These are phyloP conservation scores for Fusarium irregulare DNA, from an alignment of 2,329 filamentous ascomycete genomes.

Conservation along the genomic window DNA sequence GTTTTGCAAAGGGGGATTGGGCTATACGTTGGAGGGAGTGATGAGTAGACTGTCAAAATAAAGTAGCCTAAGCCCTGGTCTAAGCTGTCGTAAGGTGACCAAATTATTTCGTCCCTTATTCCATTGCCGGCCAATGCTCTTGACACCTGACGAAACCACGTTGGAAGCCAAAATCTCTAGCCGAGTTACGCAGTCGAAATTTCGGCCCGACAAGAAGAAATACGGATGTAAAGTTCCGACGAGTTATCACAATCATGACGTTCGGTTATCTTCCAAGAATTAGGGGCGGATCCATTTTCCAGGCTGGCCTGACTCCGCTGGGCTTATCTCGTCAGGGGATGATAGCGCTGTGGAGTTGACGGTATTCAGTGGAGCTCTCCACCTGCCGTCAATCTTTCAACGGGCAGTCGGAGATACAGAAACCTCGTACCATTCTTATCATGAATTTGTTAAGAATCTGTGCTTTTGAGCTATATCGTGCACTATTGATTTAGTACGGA, in stretches of 20 bases:
- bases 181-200: background rate
- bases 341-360: background rate
- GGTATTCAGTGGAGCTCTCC: background rate
- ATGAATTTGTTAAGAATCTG: background rate
- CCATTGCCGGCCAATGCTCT: background rate
- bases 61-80: rapidly evolving
- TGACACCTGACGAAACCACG: background rate
- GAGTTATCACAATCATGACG: background rate
- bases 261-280: background rate
- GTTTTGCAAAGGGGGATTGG: conserved; percentile 72
- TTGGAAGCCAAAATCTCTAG: background rate
- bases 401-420: background rate
- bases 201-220: conserved; percentile 10
- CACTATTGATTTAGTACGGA: background rate
- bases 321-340: background rate
- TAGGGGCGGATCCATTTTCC: background rate
- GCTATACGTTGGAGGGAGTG: conserved; percentile 65
- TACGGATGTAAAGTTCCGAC: background rate
- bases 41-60: background rate
- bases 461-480: background rate
- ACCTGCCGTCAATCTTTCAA: background rate
- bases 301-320: background rate
- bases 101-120: background rate
- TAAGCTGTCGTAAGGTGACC: rapidly evolving
- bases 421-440: background rate